Base-by-base conservation (phyloP, 441 rosid species). In the Erodium moschatum region DNA sequence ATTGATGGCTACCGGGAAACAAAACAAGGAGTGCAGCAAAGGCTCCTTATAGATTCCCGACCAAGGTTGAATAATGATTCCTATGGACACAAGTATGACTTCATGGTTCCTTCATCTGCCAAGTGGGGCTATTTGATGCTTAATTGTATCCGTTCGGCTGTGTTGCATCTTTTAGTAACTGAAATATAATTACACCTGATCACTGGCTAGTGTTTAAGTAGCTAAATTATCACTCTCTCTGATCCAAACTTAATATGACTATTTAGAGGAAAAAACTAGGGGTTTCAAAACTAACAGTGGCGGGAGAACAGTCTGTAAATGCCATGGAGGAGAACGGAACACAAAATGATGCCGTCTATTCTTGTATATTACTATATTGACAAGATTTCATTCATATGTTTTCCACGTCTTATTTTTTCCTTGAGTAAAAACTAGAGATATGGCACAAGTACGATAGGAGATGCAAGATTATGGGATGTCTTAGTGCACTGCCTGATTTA, bases 1-100 rank as follows among this genome's bases (percentile, higher is more conserved):
- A 70, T 69, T 35, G 92, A 96, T 79, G 87, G 89, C 72, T 82
- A 77, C 75, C 82, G 96, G 72, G 98, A 90, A 76, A 67, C 82
- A 63, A 92, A 92, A 77, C 94, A 83, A 75, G 98, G 96, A 65
- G 74, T 82, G 77, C 93, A 82, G 67, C 95, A 83, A 69, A 87
- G 89, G 79, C 71, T 78, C 70, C 78, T 73, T 75, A 75, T 74
- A 74, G 96, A 90, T 81, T 79, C 83, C 66, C 85, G 94, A 27
- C 80, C 87, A 20, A 90, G 91, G 78, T 81, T 85, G 81, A 89
- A 81, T 78, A 86, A 81, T 75, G 97, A 96, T 73, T 85, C 88
- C 15, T 89, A 79, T 77, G 96, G 86, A 24, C 77, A 82, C 84
- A 96, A 98, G 99, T 90, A 80, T 80, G 77, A 15, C 66, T 13